Evolutionary conservation across 768 basidiomycete genomes (phyloP).

Genomic region (Boletus pseudopeckii): DNA sequence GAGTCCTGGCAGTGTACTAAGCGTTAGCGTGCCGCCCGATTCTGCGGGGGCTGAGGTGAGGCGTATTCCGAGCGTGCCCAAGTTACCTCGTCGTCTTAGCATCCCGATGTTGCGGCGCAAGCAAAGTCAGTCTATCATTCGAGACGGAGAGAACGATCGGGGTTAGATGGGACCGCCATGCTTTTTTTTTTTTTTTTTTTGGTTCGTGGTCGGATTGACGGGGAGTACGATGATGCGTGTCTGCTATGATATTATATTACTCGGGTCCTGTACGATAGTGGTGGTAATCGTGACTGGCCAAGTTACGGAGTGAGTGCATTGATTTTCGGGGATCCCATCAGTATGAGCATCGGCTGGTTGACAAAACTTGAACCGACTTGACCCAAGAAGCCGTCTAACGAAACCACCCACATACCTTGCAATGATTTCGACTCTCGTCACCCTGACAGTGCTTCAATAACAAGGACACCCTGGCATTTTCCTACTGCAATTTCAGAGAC

Average conservation of each 20-base stretch:
- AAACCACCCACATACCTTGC: not conserved
- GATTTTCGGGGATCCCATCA: too few species aligned
- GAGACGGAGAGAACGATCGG: not conserved
- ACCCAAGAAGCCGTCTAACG: not conserved
- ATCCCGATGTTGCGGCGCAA: conserved; percentile 30
- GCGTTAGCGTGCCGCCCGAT: not conserved
- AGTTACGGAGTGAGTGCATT: too few species aligned
- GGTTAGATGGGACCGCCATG: not conserved
- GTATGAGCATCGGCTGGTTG: too few species aligned
- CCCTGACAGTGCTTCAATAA: not conserved
- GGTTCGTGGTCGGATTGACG: not conserved
- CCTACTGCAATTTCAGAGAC: not conserved
- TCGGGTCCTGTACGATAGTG: not conserved
- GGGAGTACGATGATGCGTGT: not conserved
- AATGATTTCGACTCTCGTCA: not conserved
- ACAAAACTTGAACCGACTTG: too few species aligned
- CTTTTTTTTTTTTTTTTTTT: not conserved
- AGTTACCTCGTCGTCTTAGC: conserved; percentile 26
- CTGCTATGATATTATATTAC: conserved; percentile 9
- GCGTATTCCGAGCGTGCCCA: conserved; percentile 21
- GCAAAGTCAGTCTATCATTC: conserved; percentile 14
- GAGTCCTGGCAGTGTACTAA: not conserved
- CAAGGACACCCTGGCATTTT: too few species aligned
- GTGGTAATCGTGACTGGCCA: not conserved
- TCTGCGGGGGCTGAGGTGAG: conserved; percentile 1